Base-by-base conservation (phyloP, 495 filamentous ascomycete genomes). In the Aspergillus nidulans region DNA sequence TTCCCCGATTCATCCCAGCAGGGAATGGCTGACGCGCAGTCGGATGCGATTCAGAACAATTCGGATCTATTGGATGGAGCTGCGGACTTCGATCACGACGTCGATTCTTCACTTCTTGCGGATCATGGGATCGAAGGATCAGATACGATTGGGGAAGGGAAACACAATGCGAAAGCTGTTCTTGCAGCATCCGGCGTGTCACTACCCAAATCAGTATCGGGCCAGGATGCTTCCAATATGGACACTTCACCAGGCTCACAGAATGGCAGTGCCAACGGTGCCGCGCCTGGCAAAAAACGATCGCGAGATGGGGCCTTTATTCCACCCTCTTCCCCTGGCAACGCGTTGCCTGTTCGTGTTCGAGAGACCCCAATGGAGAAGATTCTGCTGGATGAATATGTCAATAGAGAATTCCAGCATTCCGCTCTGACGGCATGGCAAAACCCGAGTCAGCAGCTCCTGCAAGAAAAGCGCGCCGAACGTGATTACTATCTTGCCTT, bases 391-490 rank as follows among this genome's bases (percentile, higher is more conserved):
- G 81, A 91, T 36, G 82, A 90, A 59, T 92, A 88, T 73, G 81
- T 89, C 56, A 83, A 83, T 59, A 87, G 88, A 63, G 91, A 96
- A 62, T 77, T 84, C 45, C 64, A 87, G 16, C 83, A 92, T 65
- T 80, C 81, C 16, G 82, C 82, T 12, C 58, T 70, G n/a, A 55
- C 64, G 9, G 71, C 73, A 32, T 73, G 69, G 64, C 64, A 71
- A 21, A 76, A 75, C 52, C 65, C 69, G n/a, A 69, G 56, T 25
- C 76, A 80, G 65, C 65, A 74, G 69, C 39, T 76, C 72, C 60
- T 72, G 68, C 66, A 77, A 59, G 64, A 80, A 43, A 81, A 83
- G 57, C 75, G 77, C 39, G 64, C 69, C 18, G 83, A 88, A 62
- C 67, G 71, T 16, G 73, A 84, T 38, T 81, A 73, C 51, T 79